A percentile compares a stretch with the other conserved stretches of the same genome.
Evolutionary conservation across 768 basidiomycete genomes (phyloP).

Genomic region (Cystobasidium ongulense): DNA sequence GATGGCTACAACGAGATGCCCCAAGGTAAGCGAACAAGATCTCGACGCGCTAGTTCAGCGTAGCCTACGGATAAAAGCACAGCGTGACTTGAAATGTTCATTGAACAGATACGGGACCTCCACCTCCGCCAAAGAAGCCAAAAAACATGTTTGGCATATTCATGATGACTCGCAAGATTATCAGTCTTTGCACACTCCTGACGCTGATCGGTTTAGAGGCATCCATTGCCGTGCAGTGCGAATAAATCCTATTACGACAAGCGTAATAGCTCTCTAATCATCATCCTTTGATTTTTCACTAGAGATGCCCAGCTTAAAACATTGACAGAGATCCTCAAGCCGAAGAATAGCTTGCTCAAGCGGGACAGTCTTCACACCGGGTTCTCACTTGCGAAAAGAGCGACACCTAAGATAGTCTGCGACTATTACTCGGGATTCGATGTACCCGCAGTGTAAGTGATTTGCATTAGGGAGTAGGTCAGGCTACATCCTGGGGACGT

Average conservation of each 20-base stretch:
- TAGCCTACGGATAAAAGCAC: too few relatives aligned
- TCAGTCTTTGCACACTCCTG: slow-evolving; percentile 9
- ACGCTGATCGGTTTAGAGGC: slow-evolving; percentile 12
- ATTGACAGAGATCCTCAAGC: neutral
- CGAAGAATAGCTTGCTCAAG: slow-evolving; percentile 1
- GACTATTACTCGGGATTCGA: slow-evolving; percentile 23
- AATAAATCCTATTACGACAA: too few relatives aligned
- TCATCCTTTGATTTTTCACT: too few relatives aligned
- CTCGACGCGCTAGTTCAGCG: too few relatives aligned
- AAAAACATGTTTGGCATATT: neutral
- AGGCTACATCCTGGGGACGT: neutral
- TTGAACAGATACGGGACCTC: neutral
- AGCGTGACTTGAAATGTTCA: neutral
- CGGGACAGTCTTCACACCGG: neutral
- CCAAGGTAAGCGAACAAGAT: neutral
- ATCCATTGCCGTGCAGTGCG: slow-evolving; percentile 24
- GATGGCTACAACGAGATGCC: neutral
- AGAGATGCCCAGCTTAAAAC: slow-evolving; percentile 15
- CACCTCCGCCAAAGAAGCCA: neutral
- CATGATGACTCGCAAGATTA: slow-evolving; percentile 1
- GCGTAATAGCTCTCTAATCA: too few relatives aligned
- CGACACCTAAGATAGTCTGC: neutral
- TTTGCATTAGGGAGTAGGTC: neutral
- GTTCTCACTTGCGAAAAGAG: neutral
- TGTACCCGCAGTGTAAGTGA: slow-evolving; percentile 16